Conservation (phyloP, 164 flowering plant genomes). For the Vitis labrusca region DNA sequence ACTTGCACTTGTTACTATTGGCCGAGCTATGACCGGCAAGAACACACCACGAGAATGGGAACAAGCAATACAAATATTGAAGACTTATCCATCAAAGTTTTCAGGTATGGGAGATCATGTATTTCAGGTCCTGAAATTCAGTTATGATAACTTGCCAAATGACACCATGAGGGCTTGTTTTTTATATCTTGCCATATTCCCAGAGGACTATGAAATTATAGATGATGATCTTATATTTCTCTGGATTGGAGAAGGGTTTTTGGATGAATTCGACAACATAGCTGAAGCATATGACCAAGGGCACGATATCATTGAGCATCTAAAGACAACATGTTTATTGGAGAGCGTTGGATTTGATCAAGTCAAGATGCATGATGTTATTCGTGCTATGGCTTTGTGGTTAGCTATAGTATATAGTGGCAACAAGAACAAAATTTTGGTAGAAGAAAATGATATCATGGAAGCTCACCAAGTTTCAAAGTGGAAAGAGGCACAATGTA, state of each 20-base stretch:
- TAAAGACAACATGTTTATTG: constrained; percentile 3
- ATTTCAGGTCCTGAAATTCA: no score
- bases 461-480: no score
- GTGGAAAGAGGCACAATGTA: not conserved
- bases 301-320: not conserved
- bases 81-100: no score
- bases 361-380: constrained; percentile 17
- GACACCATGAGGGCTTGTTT: constrained; percentile 1
- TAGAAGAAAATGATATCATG: not conserved
- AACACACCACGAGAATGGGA: no score
- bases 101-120: no score
- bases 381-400: constrained; percentile 25
- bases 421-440: not conserved
- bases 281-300: not conserved
- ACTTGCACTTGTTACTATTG: no score
- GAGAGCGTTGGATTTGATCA: not conserved
- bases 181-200: constrained; percentile 3
- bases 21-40: no score
- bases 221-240: no score
- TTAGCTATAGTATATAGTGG: not conserved
- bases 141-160: no score
- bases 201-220: no score
- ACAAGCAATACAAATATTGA: no score
- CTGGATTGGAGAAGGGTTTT: not conserved
- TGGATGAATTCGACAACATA: not conserved